These are phyloP conservation scores for Mucor saturninus DNA, from an alignment of 371 early-diverging fungal species.

Conservation along the genomic window DNA sequence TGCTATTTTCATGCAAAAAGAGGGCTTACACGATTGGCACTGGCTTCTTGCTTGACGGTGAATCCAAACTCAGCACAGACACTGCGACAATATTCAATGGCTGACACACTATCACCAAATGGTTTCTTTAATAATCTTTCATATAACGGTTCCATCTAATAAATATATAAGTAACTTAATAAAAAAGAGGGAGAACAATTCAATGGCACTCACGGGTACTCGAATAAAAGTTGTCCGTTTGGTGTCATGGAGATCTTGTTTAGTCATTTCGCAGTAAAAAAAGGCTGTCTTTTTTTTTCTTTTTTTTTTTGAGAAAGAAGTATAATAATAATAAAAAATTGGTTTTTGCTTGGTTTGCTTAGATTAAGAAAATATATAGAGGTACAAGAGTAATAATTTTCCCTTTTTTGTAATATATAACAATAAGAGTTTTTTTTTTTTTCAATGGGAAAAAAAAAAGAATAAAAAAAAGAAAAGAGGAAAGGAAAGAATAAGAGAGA, in stretches of 20 bases:
- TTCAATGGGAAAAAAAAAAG: neutral
- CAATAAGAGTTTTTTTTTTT: neutral
- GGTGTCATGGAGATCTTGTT: constrained; percentile 17
- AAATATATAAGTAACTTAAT: neutral
- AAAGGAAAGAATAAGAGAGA: constrained; percentile 8
- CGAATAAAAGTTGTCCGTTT: constrained; percentile 20
- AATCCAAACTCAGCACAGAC: constrained; percentile 48
- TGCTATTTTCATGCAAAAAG: neutral
- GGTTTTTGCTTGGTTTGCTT: no score
- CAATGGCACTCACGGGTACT: constrained; percentile 25
- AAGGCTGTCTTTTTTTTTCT: constrained; percentile 5
- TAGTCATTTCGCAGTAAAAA: constrained; percentile 16
- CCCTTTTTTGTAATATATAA: neutral
- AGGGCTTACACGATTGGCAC: constrained; percentile 45
- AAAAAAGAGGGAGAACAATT: neutral
- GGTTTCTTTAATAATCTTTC: constrained; percentile 38
- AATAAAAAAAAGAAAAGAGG: constrained; percentile 8
- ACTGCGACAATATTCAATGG: constrained; percentile 45
- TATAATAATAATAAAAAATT: neutral
- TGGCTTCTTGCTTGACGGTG: constrained; percentile 53
- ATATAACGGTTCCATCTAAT: constrained; percentile 50
- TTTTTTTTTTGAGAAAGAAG: neutral
- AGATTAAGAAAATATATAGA: neutral
- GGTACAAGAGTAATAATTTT: constrained; percentile 1
- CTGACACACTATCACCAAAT: constrained; percentile 40